These are phyloP conservation scores for Exidia glandulosa DNA, from an alignment of 768 basidiomycete species.

Conservation along the genomic window DNA sequence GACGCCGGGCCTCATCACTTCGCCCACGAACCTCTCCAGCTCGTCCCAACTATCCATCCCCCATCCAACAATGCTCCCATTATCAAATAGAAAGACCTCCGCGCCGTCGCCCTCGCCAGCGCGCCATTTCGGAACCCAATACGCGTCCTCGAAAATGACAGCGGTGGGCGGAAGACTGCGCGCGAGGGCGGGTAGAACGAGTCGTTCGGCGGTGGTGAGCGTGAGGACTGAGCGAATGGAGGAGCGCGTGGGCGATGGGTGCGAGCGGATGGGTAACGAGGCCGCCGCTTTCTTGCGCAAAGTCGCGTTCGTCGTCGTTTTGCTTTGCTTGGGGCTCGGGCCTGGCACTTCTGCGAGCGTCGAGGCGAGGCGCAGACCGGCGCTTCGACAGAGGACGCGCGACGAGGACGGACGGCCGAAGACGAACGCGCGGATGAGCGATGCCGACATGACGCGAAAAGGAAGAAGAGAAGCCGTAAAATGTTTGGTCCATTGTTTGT, in stretches of 20 bases:
- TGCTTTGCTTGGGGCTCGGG: too few species aligned
- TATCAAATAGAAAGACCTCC: constrained; percentile 77
- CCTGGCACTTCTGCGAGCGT: constrained; percentile 5
- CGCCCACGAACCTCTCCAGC: constrained; percentile 41
- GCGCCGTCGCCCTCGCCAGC: too few species aligned
- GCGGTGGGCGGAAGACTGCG: constrained; percentile 28
- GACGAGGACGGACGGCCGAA: too few species aligned
- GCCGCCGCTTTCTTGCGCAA: constrained; percentile 41
- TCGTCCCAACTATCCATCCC: constrained; percentile 72
- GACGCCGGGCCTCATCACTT: constrained; percentile 43
- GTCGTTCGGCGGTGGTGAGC: constrained; percentile 78
- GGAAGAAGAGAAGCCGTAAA: too few species aligned
- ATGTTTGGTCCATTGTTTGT: too few species aligned
- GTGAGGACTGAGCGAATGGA: constrained; percentile 74
- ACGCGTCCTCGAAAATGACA: constrained; percentile 44
- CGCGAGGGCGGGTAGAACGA: constrained; percentile 54
- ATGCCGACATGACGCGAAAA: too few species aligned
- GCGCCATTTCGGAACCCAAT: constrained; percentile 70
- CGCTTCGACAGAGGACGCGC: too few species aligned
- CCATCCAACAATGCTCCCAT: constrained; percentile 88
- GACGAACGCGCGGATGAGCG: too few species aligned
- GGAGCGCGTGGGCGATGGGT: constrained; percentile 76
- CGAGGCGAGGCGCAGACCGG: too few species aligned
- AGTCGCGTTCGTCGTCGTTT: too few species aligned
- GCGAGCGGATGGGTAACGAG: constrained; percentile 76